Base-by-base conservation (phyloP, 345 rosid species). In the Noccaea bulbosa region DNA sequence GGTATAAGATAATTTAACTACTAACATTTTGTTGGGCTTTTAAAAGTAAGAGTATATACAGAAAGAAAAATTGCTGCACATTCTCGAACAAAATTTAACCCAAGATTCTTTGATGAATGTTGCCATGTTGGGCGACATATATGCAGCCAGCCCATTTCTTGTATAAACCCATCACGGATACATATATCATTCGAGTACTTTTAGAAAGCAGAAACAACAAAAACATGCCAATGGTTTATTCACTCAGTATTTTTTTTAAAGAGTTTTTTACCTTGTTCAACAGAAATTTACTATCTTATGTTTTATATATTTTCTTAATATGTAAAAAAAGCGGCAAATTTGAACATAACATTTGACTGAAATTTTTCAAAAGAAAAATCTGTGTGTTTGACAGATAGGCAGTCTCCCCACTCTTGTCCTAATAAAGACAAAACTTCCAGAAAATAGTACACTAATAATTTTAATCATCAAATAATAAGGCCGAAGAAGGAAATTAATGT, bases 371-470 rank as follows among this genome's bases (percentile, higher is more conserved):
- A 62, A 62, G 27, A 17, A 1, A 54, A 41, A 66, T 11, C 11
- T 32, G 20, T 58, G 55, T 67, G 62, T 53, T 33, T 58, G 71
- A 74, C 72, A 74, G 78, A 49, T 40, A 20, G 67, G 52, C 77
- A 34, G 16, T 17, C 53, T 14, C 30, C 38, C 30, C 38, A 40
- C 12, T 58, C 46, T 41, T 66, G 62, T 73, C 62, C 10, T 4
- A 66, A 59, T 43, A 66, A 47, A 65, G 71, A 73, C 77, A 65
- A 65, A 73, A 47, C 14, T 15, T 34, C 0, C 14, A 14, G 7
- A 27, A 8, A 14, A 14, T 2, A 30, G 20, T 3, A n/a, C n/a
- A 7, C 0, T 3, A 3, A 2, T 4, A 9, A 6, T 27, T 11
- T 41, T 3, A 46, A 44, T 5, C 39, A 53, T 30, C n/a, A 5